Conservation (phyloP, 2,329 filamentous ascomycete species). For the Neofusicoccum kwambonambiense region DNA sequence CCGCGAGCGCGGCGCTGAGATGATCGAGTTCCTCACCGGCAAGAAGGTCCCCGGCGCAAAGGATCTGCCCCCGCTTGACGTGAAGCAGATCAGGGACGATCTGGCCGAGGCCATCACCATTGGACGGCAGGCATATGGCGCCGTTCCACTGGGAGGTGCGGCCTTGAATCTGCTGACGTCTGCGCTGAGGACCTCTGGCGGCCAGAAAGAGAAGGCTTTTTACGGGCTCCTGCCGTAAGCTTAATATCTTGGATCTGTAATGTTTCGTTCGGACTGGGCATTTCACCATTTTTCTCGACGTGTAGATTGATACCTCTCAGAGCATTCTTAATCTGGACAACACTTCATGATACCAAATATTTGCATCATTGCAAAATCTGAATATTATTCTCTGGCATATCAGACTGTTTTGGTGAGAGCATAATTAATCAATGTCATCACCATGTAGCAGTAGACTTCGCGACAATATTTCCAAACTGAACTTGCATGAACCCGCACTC, state of each 20-base stretch:
- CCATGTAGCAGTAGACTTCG: too few species aligned
- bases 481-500: too few species aligned
- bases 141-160: conserved; percentile 32
- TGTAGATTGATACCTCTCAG: conserved; percentile 9
- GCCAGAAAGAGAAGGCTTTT: background rate
- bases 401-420: too few species aligned
- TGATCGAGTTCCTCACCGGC: conserved; percentile 34
- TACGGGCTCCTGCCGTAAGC: background rate
- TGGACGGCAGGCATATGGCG: conserved; percentile 36
- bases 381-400: too few species aligned
- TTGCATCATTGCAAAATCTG: too few species aligned
- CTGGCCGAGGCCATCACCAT: conserved; percentile 32
- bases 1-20: conserved; percentile 30
- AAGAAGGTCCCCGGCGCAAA: conserved; percentile 19
- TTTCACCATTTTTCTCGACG: background rate
- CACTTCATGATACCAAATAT: background rate
- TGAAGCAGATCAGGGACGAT: conserved; percentile 25
- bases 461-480: too few species aligned
- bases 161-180: conserved; percentile 31
- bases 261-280: background rate
- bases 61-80: conserved; percentile 23
- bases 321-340: background rate
- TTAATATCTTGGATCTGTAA: background rate
- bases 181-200: background rate
- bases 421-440: too few species aligned